Percentiles rank a stretch among this genome's conserved stretches.
Evolutionary conservation across 305 asterid species (phyloP).

Genomic region (Fraxinus sp.): DNA sequence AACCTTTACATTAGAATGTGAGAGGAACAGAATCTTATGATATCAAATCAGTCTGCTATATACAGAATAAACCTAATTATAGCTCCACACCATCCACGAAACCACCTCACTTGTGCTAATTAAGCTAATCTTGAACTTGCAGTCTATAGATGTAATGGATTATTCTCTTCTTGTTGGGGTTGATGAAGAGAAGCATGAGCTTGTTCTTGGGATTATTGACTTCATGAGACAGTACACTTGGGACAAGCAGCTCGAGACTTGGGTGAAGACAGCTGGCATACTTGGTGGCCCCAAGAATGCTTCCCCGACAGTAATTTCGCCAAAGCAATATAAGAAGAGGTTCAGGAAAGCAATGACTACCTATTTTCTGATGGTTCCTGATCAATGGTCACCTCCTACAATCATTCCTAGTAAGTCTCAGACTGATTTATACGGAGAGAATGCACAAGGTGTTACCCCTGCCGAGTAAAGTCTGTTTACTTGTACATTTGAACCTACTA

Average conservation of each 20-base stretch:
- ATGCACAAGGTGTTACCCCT: constrained; percentile 31
- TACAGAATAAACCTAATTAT: background rate
- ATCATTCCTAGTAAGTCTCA: constrained; percentile 57
- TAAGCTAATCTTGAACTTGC: constrained; percentile 23
- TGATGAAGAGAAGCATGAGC: constrained; percentile 73
- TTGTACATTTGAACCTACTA: constrained; percentile 33
- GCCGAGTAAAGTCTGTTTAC: constrained; percentile 32
- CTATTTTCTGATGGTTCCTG: constrained; percentile 71
- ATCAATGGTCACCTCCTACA: constrained; percentile 75
- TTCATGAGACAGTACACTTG: constrained; percentile 81
- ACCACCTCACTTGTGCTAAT: background rate
- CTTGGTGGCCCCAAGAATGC: constrained; percentile 72
- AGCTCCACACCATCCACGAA: background rate
- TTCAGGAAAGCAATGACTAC: constrained; percentile 79
- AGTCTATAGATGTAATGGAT: constrained; percentile 79
- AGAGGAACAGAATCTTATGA: background rate
- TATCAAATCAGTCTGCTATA: background rate
- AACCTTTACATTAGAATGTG: background rate
- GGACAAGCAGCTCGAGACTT: constrained; percentile 80
- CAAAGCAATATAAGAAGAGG: constrained; percentile 70
- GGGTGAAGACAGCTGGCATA: constrained; percentile 78
- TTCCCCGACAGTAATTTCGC: constrained; percentile 68
- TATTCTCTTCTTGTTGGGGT: constrained; percentile 72
- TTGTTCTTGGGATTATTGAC: constrained; percentile 75
- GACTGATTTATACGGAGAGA: constrained; percentile 53